Evolutionary conservation across 306 rosid species (phyloP), one percentile per base, ranked within the genome.

Genomic region (Casuarina equisetifolia): DNA sequence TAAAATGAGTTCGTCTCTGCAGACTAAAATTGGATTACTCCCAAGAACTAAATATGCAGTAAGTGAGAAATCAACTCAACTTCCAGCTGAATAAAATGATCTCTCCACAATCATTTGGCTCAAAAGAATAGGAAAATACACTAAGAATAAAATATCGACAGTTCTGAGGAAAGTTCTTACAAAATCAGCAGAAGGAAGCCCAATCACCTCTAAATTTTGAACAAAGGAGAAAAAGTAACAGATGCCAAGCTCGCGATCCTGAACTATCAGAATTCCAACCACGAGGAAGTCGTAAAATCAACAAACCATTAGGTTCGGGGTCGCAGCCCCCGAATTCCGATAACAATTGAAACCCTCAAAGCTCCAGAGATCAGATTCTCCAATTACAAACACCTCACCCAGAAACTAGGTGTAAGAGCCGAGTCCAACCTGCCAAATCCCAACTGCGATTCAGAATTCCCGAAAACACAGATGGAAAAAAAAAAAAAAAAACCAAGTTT

Each of bases 291-390:
- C 63, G 55, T 45, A 54, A 54, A 78, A 52, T 54, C 63, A 72
- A 71, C 35, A 64, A 42, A 45, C 50, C 74, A 43, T 50, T 53
- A 48, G 76, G 76, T 11, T 78, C 78, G 51, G 43, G 78, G 74
- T 51, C 38, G 72, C 67, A 78, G 70, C 46, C 48, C 62, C 45
- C 49, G 76, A 15, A 66, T 64, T 68, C 20, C 39, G 42, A 72
- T 44, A 75, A 3, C 44, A 7, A 74, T 64, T 58, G 48, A 32
- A 45, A 67, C 67, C 64, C 40, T 51, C 67, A 77, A 2, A 72
- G 81, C 66, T 82, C 77, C 68, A 62, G 68, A 58, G 62, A 61
- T 59, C 48, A 67, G 76, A 78, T 51, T 20, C 36, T 25, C 39
- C 72, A 51, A 35, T 39, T 67, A 32, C n/a, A 43, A 20, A 58